phyloP scores from a whole-genome alignment of 768 basidiomycete species.

The Albatrellus ellisii region DNA sequence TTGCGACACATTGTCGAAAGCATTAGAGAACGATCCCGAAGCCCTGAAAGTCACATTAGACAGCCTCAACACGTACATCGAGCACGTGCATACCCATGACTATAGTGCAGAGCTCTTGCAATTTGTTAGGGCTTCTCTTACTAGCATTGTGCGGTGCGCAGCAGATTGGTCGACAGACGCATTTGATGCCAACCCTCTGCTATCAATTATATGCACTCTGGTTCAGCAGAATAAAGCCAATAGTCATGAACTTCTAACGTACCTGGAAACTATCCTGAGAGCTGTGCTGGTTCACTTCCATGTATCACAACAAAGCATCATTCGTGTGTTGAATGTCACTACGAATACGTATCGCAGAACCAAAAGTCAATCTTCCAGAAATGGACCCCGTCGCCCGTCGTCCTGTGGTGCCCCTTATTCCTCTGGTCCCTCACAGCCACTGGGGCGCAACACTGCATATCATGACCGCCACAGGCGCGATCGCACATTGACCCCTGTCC shows the following conservation, averaged over 20 bases:
- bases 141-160: conserved; percentile 39
- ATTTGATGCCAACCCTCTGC: conserved; percentile 43
- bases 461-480: too few relatives aligned
- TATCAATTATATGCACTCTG: conserved; percentile 36
- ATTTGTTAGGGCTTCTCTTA: conserved; percentile 41
- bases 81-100: conserved; percentile 39
- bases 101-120: conserved; percentile 41
- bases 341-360: conserved; percentile 24
- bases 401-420: too few relatives aligned
- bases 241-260: conserved; percentile 41
- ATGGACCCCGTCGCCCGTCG: too few relatives aligned
- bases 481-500: too few relatives aligned
- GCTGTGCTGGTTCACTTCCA: conserved; percentile 35
- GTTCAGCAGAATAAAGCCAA: conserved; percentile 48
- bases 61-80: conserved; percentile 45
- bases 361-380: conserved; percentile 6
- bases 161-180: conserved; percentile 35
- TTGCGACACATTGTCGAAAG: conserved; percentile 33
- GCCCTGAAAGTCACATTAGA: conserved; percentile 38
- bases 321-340: conserved; percentile 35
- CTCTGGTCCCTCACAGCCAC: too few relatives aligned
- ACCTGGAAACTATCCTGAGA: conserved; percentile 49
- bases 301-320: conserved; percentile 30
- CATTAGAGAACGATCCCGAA: conserved; percentile 27
- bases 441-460: too few relatives aligned